These are phyloP conservation scores for Gossypium gossypioides DNA, from an alignment of 441 rosid genomes.

Conservation along the genomic window DNA sequence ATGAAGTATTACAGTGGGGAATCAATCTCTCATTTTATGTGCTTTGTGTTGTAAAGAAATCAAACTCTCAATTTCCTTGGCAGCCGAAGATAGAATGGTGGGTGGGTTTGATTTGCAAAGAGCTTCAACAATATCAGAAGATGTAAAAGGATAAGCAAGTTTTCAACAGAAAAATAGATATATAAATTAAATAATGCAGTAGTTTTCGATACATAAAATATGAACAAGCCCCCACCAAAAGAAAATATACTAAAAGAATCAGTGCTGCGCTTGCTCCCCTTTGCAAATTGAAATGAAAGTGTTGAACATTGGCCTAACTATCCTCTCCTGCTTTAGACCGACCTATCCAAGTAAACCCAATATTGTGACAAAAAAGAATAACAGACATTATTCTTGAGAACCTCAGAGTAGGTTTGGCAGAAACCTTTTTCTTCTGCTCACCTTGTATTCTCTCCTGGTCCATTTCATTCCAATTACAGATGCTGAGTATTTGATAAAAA, in stretches of 20 bases:
- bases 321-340: neutral
- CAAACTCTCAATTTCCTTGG: too few species aligned
- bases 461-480: conserved; percentile 17
- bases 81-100: too few species aligned
- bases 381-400: conserved; percentile 21
- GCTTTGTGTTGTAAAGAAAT: too few species aligned
- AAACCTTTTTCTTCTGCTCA: conserved; percentile 23
- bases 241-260: neutral
- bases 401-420: conserved; percentile 20
- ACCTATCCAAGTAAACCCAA: neutral
- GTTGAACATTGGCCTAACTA: neutral
- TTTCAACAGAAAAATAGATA: neutral
- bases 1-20: neutral
- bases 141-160: neutral
- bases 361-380: neutral
- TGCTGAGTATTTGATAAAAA: conserved; percentile 23
- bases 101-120: neutral
- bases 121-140: neutral
- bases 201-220: neutral
- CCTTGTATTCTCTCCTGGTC: conserved; percentile 13
- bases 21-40: too few species aligned
- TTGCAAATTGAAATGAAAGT: conserved; percentile 1
- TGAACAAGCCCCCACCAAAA: neutral
- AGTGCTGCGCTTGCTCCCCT: neutral
- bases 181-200: neutral